phyloP scores from a whole-genome alignment of 371 early-diverging fungal species.

The Catenaria anguillulae region DNA sequence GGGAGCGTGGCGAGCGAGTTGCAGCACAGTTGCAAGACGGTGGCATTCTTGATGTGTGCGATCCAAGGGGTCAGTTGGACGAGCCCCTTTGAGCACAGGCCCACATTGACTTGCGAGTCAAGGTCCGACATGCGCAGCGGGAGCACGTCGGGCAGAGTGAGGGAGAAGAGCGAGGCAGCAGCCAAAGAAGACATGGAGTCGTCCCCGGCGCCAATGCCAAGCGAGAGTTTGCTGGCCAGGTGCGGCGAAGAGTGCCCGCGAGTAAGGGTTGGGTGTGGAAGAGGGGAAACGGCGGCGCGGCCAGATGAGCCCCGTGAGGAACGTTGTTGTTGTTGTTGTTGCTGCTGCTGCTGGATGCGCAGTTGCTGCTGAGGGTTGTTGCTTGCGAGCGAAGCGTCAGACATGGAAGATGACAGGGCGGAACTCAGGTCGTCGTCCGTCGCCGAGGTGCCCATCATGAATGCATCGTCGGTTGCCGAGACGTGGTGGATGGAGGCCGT shows the following conservation, averaged over 20 bases:
- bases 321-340: too few relatives aligned
- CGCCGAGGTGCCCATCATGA: not conserved
- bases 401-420: not conserved
- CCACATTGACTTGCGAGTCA: not conserved
- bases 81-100: not conserved
- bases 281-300: not conserved
- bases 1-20: constrained; percentile 22
- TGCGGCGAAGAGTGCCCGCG: too few relatives aligned
- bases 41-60: not conserved
- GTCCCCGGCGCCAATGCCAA: too few relatives aligned
- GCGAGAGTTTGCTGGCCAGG: too few relatives aligned
- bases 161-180: not conserved
- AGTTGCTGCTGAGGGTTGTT: too few relatives aligned
- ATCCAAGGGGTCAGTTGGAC: not conserved
- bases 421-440: not conserved
- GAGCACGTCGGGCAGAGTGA: not conserved
- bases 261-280: too few relatives aligned
- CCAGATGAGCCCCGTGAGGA: too few relatives aligned
- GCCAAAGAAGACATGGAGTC: too few relatives aligned
- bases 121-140: not conserved
- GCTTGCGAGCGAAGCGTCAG: too few relatives aligned
- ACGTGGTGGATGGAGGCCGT: not conserved
- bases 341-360: not conserved
- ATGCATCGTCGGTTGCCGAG: not conserved
- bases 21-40: constrained; percentile 1